Evolutionary conservation across 2,329 filamentous ascomycete genomes (phyloP), one percentile per base, ranked within the genome.

Genomic region (Trichoderma afroharzianum): DNA sequence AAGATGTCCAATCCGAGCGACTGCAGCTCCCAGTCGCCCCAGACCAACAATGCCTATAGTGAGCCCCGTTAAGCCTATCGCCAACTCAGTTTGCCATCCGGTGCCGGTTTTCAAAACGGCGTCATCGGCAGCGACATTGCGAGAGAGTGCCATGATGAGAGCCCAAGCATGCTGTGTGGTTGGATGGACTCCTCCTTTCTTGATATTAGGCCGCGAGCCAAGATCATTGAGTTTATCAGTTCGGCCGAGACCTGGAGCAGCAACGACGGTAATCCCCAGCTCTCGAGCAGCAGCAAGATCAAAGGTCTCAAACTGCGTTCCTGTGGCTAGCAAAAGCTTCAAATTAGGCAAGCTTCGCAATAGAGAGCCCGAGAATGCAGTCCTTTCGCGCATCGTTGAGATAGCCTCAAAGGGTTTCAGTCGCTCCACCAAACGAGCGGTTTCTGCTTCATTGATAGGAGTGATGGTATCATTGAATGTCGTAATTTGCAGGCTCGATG

Each of bases 271-370:
- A 26, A 33, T 68, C 18, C 50, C 83, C 8, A 81, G 81, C 33
- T 85, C 81, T 21, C 84, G 82, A 32, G 86, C 86, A 2, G 85
- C 82, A 2, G 79, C 77, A 6, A 90, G 79, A 75, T 92, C 90
- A 71, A 92, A 88, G 2, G 84, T 84, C 68, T 86, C 83, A 73
- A 92, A 91, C 47, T 88, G 85, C 0, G 81, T 85, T 3, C 88
- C 89, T 0, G 89, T 91, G 2, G 88, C 90, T 14, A 92, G 82
- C 9, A 92, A 82, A 0, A 91, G 80, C 76, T 87, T 88, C 3
- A 92, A 82, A 62, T 92, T 91, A 0, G 90, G 90, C 0, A 93
- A 83, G 18, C 83, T 77, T 4, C 81, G 77, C 5, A 92, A 82
- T 0, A 92, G 80, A 0, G 82, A 80, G 2, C 79, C 82, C 0